Conservation (phyloP, 192 early-diverging fungal genomes). For the Spizellomyces sp. region DNA sequence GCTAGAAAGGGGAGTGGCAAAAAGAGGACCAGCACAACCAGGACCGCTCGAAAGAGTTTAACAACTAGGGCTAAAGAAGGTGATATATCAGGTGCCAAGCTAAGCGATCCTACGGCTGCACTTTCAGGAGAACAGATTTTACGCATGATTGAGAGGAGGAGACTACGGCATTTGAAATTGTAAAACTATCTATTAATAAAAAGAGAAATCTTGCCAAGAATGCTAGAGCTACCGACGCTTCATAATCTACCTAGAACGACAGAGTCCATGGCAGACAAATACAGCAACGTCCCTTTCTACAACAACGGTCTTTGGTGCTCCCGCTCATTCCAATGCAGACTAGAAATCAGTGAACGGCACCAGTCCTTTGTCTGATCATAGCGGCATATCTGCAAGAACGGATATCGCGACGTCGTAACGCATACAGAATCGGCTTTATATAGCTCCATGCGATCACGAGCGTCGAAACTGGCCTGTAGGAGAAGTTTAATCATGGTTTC, state of each 20-base stretch:
- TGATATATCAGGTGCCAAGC: not conserved
- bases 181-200: slow-evolving; percentile 41
- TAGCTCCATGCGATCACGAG: slow-evolving; percentile 87
- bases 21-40: not conserved
- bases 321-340: slow-evolving; percentile 93
- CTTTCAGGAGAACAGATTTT: slow-evolving; percentile 23
- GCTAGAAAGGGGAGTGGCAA: slow-evolving; percentile 2
- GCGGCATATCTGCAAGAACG: slow-evolving; percentile 85
- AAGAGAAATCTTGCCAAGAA: too few species aligned
- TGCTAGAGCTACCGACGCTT: too few species aligned
- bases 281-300: not conserved
- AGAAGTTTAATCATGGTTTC: too few species aligned
- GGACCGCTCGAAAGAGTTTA: not conserved
- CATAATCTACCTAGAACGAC: too few species aligned
- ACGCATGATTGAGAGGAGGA: slow-evolving; percentile 26
- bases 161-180: slow-evolving; percentile 29
- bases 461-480: slow-evolving; percentile 75
- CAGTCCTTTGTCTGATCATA: slow-evolving; percentile 79
- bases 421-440: slow-evolving; percentile 84
- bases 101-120: not conserved
- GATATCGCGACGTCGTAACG: slow-evolving; percentile 81
- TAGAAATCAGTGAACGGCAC: slow-evolving; percentile 84
- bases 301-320: slow-evolving; percentile 74
- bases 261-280: too few species aligned
- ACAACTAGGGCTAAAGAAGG: too few species aligned